Evolutionary conservation across 352 stramenopile genomes (phyloP).

Genomic region (Globisporangium ultimum): DNA sequence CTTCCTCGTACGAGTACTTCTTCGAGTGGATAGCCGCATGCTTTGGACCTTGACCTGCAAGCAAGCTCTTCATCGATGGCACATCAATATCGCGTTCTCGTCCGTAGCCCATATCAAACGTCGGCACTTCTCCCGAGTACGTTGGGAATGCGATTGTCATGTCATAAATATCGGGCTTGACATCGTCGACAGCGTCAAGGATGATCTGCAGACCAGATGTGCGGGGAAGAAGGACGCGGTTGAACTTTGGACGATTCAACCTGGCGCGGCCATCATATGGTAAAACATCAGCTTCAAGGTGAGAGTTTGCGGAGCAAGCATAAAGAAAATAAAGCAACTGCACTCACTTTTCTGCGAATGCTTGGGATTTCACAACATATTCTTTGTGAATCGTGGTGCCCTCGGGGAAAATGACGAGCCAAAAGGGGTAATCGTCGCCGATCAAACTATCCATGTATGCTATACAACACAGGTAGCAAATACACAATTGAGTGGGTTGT

Average conservation of each 20-base stretch:
- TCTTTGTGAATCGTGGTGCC: constrained; percentile 89
- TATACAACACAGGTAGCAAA: constrained; percentile 4
- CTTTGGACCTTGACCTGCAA: constrained; percentile 48
- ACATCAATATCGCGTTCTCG: constrained; percentile 79
- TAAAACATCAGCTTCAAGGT: neutral
- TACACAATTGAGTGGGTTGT: neutral
- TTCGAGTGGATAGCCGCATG: constrained; percentile 54
- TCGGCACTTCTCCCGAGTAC: constrained; percentile 85
- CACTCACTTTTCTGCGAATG: constrained; percentile 85
- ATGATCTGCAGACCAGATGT: constrained; percentile 93
- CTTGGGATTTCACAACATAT: constrained; percentile 86
- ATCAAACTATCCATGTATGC: constrained; percentile 79
- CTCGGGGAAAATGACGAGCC: constrained; percentile 89
- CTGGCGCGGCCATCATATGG: constrained; percentile 12
- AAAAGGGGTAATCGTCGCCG: constrained; percentile 82
- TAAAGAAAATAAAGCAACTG: neutral
- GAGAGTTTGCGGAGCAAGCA: neutral
- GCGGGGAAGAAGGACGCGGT: constrained; percentile 89
- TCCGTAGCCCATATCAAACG: constrained; percentile 86
- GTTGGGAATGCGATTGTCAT: constrained; percentile 87
- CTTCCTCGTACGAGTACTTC: constrained; percentile 67
- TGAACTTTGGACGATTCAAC: constrained; percentile 78
- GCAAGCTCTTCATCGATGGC: constrained; percentile 76
- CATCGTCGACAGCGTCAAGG: constrained; percentile 81
- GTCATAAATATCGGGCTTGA: constrained; percentile 92